Conservation (phyloP, 2,329 filamentous ascomycete genomes). For the Phialophora tarda region DNA sequence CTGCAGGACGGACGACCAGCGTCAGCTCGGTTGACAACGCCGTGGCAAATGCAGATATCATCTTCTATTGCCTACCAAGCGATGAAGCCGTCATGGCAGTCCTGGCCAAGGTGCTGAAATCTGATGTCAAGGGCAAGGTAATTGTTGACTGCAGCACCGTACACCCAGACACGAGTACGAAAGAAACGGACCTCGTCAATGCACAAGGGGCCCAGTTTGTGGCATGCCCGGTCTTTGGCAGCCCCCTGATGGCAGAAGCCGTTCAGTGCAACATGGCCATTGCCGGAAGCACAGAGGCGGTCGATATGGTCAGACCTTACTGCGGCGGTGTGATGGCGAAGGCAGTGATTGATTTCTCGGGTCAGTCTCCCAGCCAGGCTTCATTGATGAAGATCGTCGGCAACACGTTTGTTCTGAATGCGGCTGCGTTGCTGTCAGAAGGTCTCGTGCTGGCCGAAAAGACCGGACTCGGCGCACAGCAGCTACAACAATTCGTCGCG, state of each 20-base stretch:
- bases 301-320: conserved; percentile 70
- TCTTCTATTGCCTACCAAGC: conserved; percentile 80
- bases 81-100: conserved; percentile 72
- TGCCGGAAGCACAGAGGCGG: conserved; percentile 65
- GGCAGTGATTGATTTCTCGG: conserved; percentile 71
- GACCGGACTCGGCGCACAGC: conserved; percentile 71
- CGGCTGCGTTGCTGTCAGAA: conserved; percentile 78
- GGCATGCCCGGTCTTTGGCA: conserved; percentile 63
- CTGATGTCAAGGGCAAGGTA: conserved; percentile 70
- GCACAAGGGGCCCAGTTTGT: conserved; percentile 72
- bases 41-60: conserved; percentile 71
- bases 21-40: conserved; percentile 67
- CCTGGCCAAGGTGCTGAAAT: conserved; percentile 62
- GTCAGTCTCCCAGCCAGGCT: conserved; percentile 70
- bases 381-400: conserved; percentile 79
- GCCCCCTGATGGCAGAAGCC: conserved; percentile 59
- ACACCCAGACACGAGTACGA: conserved; percentile 77
- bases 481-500: conserved; percentile 73
- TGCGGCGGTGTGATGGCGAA: conserved; percentile 73
- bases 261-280: conserved; percentile 75
- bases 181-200: conserved; percentile 63
- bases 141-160: conserved; percentile 88
- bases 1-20: conserved; percentile 64
- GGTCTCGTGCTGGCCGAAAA: conserved; percentile 80
- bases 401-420: conserved; percentile 84